These are phyloP conservation scores for Naganishia vishniacii DNA, from an alignment of 768 basidiomycete genomes.

Conservation along the genomic window DNA sequence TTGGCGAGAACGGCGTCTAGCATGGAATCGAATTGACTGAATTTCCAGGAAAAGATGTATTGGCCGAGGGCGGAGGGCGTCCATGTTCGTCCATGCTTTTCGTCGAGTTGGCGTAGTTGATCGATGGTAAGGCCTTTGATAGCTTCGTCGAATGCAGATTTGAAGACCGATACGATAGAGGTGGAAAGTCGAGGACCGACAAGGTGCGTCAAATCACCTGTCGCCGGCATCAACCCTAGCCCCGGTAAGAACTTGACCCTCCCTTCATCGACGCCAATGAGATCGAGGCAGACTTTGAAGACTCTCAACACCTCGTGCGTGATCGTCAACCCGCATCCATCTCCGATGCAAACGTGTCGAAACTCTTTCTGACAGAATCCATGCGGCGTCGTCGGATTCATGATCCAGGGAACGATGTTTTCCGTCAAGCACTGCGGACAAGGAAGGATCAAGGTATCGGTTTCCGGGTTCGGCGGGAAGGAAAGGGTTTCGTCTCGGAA, in stretches of 20 bases:
- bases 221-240: constrained; percentile 16
- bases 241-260: constrained; percentile 21
- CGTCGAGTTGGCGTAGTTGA: neutral
- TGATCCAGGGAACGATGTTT: neutral
- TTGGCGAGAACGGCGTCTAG: neutral
- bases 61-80: neutral
- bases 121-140: neutral
- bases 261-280: neutral
- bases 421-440: constrained; percentile 16
- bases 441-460: neutral
- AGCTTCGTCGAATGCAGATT: neutral
- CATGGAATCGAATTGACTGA: constrained; percentile 8
- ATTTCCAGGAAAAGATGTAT: neutral
- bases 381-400: neutral
- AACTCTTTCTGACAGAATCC: constrained; percentile 25
- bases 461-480: neutral
- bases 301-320: constrained; percentile 21
- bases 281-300: constrained; percentile 10
- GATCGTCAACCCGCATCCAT: neutral
- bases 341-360: neutral
- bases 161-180: neutral
- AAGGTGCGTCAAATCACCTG: constrained; percentile 2
- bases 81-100: neutral
- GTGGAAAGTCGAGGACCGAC: neutral
- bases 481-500: neutral